These are phyloP conservation scores for Saccharum officinarum DNA, from an alignment of 176 grass and related monocot genomes.

Conservation along the genomic window DNA sequence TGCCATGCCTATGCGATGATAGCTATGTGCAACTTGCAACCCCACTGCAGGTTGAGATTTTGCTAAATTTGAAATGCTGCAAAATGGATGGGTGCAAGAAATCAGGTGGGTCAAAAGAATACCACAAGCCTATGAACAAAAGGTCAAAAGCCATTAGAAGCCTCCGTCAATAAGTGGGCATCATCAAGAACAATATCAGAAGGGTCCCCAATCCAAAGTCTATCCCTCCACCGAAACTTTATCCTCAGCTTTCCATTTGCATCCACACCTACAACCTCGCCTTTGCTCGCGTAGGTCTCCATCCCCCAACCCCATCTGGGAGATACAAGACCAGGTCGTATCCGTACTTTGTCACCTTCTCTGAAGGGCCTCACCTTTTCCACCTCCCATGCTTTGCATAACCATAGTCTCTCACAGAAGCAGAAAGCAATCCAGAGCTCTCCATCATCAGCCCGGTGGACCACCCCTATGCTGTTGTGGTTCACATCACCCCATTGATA, in stretches of 20 bases:
- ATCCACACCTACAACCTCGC: slow-evolving; percentile 87
- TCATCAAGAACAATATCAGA: slow-evolving; percentile 95
- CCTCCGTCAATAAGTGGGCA: slow-evolving; percentile 34
- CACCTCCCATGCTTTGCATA: slow-evolving; percentile 94
- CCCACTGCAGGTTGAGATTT: slow-evolving; percentile 35
- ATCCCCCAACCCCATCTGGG: slow-evolving; percentile 95
- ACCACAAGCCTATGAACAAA: slow-evolving; percentile 52
- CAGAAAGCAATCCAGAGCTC: slow-evolving; percentile 96
- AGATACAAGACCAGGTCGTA: slow-evolving; percentile 74
- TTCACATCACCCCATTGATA: slow-evolving; percentile 98
- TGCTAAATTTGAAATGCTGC: slow-evolving; percentile 41
- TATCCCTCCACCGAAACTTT: slow-evolving; percentile 94
- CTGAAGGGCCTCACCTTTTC: slow-evolving; percentile 85
- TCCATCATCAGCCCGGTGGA: slow-evolving; percentile 81
- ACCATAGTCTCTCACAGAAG: slow-evolving; percentile 93
- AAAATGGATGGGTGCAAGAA: slow-evolving; percentile 49
- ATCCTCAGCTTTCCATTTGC: slow-evolving; percentile 96
- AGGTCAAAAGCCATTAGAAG: slow-evolving; percentile 58
- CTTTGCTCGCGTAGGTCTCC: slow-evolving; percentile 88
- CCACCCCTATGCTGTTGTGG: slow-evolving; percentile 83
- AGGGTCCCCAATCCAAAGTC: slow-evolving; percentile 90
- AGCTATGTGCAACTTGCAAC: slow-evolving; percentile 70
- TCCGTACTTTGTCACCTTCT: slow-evolving; percentile 65
- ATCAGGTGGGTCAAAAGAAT: slow-evolving; percentile 72
- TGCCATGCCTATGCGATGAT: slow-evolving; percentile 31